Percentiles rank a stretch among this genome's conserved stretches.
Conservation (phyloP, 2,329 filamentous ascomycete genomes). For the Epichloe glyceriae region DNA sequence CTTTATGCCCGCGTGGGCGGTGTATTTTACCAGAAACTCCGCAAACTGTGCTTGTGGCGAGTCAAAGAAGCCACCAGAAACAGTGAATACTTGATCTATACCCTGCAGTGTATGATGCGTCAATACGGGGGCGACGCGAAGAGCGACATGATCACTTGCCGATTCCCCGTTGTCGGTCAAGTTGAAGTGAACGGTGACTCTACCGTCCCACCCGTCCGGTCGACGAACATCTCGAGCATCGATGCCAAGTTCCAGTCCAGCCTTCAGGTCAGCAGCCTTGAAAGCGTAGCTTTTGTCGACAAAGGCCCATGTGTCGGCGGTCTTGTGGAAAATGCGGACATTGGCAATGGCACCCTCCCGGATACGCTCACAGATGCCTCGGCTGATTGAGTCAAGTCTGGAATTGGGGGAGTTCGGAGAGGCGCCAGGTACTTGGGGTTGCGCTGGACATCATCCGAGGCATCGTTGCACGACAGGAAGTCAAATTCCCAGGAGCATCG, state of each 20-base stretch:
- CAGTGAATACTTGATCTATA: constrained; percentile 15
- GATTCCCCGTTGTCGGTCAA: constrained; percentile 12
- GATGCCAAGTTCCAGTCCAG: constrained; percentile 22
- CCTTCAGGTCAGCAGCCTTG: constrained; percentile 12
- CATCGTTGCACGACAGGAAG: no score
- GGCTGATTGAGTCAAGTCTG: constrained; percentile 7
- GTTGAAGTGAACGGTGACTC: constrained; percentile 15
- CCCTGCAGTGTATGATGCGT: constrained; percentile 24
- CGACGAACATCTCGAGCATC: constrained; percentile 20
- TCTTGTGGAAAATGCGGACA: constrained; percentile 18
- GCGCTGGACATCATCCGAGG: constrained; percentile 19
- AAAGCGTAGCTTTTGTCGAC: constrained; percentile 17
- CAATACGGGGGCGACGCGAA: constrained; percentile 25
- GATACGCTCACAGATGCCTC: constrained; percentile 9
- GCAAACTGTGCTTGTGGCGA: neutral
- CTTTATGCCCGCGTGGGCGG: neutral
- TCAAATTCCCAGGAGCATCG: no score
- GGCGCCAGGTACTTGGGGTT: constrained; percentile 19
- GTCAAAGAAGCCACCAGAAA: no score
- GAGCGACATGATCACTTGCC: constrained; percentile 15
- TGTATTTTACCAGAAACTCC: neutral
- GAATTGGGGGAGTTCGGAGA: constrained; percentile 18
- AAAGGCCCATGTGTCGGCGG: constrained; percentile 13
- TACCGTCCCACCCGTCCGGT: constrained; percentile 16
- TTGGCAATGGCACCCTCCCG: constrained; percentile 4